These are phyloP conservation scores for Botrytis medusae DNA, from an alignment of 2,329 filamentous ascomycete species.

Conservation along the genomic window DNA sequence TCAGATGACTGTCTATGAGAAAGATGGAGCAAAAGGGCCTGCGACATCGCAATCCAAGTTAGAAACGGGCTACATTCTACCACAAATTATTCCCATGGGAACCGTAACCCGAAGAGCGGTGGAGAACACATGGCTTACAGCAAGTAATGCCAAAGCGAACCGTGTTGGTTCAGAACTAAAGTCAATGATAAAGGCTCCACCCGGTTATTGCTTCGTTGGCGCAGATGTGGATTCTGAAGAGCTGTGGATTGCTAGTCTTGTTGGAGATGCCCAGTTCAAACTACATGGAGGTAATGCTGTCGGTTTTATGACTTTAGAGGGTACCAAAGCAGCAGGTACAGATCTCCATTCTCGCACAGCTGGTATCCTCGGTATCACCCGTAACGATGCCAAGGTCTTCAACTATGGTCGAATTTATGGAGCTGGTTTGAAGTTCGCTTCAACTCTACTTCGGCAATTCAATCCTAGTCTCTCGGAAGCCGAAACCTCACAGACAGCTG, in stretches of 20 bases:
- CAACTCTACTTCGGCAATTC: slow-evolving; percentile 87
- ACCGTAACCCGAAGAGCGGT: slow-evolving; percentile 93
- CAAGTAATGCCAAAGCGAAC: slow-evolving; percentile 94
- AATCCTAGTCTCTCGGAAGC: slow-evolving; percentile 80
- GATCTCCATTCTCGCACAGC: slow-evolving; percentile 95
- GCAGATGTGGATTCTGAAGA: slow-evolving; percentile 98
- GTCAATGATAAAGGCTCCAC: slow-evolving; percentile 89
- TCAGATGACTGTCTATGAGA: slow-evolving; percentile 91
- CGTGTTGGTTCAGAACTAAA: slow-evolving; percentile 96
- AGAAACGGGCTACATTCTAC: slow-evolving; percentile 77
- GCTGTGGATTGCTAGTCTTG: slow-evolving; percentile 93
- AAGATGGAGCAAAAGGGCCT: slow-evolving; percentile 49
- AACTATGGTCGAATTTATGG: slow-evolving; percentile 99
- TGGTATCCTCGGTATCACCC: slow-evolving; percentile 84
- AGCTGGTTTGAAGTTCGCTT: slow-evolving; percentile 92
- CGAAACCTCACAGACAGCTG: slow-evolving; percentile 73
- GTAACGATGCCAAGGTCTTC: slow-evolving; percentile 96
- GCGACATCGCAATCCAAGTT: slow-evolving; percentile 28
- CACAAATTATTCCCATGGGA: slow-evolving; percentile 97
- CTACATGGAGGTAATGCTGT: slow-evolving; percentile 95
- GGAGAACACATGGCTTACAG: slow-evolving; percentile 97
- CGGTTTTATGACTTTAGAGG: slow-evolving; percentile 98
- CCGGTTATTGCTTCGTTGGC: slow-evolving; percentile 90
- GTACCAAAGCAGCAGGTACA: slow-evolving; percentile 89
- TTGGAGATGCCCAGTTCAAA: slow-evolving; percentile 92